Evolutionary conservation across 495 filamentous ascomycete species (phyloP).

Genomic region (Pyrenula massariospora): DNA sequence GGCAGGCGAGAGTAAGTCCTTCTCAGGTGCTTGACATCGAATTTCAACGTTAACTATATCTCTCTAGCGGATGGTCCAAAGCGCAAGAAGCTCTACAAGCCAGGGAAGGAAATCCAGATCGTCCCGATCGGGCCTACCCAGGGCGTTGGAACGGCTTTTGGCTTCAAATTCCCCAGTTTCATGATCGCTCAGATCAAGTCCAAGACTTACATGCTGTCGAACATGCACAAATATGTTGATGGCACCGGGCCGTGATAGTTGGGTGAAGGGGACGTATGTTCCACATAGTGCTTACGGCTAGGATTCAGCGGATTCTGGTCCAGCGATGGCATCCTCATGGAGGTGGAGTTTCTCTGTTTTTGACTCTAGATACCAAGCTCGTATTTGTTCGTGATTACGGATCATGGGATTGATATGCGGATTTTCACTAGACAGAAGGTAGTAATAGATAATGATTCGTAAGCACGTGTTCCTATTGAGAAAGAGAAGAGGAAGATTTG

Average conservation of each 20-base stretch:
- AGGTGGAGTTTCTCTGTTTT: background rate
- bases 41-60: background rate
- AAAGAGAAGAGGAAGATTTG: too few species aligned
- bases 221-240: conserved; percentile 5
- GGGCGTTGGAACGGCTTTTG: conserved; percentile 14
- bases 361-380: background rate
- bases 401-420: too few species aligned
- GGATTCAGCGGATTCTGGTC: too few species aligned
- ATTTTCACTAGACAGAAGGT: too few species aligned
- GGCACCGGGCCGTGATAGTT: background rate
- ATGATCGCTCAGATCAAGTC: conserved; percentile 10
- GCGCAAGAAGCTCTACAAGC: conserved; percentile 15
- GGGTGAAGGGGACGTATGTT: background rate
- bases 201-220: conserved; percentile 11
- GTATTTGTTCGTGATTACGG: background rate
- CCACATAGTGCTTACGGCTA: background rate
- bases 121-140: conserved; percentile 14
- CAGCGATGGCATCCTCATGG: too few species aligned
- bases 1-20: background rate
- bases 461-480: too few species aligned
- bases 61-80: background rate
- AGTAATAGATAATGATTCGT: too few species aligned
- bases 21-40: too few species aligned
- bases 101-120: conserved; percentile 17
- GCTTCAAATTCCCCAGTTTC: conserved; percentile 16